A percentile compares a stretch with the other conserved stretches of the same genome.
These are phyloP conservation scores for Sarocladiaceae sp. DNA, from an alignment of 2,329 filamentous ascomycete species.

Conservation along the genomic window DNA sequence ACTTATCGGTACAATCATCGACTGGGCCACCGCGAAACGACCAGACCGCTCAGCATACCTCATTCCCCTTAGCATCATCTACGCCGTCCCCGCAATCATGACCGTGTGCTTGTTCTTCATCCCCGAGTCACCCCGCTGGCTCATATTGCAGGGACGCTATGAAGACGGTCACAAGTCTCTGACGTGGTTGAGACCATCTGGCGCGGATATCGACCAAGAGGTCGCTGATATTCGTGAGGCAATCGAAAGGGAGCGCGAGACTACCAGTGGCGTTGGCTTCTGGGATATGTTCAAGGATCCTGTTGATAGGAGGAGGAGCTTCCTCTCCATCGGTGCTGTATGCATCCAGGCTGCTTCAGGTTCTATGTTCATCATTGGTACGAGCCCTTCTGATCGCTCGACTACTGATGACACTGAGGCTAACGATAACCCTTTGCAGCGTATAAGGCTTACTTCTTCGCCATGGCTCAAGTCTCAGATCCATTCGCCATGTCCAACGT, in stretches of 20 bases:
- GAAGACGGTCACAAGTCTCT: slow-evolving; percentile 5
- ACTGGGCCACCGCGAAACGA: slow-evolving; percentile 6
- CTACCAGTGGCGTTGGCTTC: not conserved
- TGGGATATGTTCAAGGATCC: slow-evolving; percentile 7
- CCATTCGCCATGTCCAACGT: slow-evolving; percentile 9
- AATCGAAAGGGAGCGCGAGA: slow-evolving; percentile 2
- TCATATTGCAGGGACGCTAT: slow-evolving; percentile 32
- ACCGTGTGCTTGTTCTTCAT: slow-evolving; percentile 41
- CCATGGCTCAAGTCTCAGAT: slow-evolving; percentile 5
- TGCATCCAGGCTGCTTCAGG: slow-evolving; percentile 2
- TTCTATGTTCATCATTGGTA: slow-evolving; percentile 9
- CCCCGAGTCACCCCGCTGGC: slow-evolving; percentile 60
- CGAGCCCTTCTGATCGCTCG: not conserved
- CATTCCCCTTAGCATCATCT: slow-evolving; percentile 1
- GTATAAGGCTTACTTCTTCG: slow-evolving; percentile 8
- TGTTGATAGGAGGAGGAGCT: slow-evolving; percentile 1
- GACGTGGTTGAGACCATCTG: not conserved
- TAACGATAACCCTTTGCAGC: not conserved
- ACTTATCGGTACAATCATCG: slow-evolving; percentile 5
- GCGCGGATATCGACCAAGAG: not conserved
- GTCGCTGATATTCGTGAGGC: slow-evolving; percentile 4
- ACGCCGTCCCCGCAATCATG: not conserved
- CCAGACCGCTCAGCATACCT: slow-evolving; percentile 5
- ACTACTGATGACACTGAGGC: not conserved
- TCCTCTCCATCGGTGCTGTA: slow-evolving; percentile 5